Conservation (phyloP, 768 basidiomycete species). For the Psilocybe tampanensis region DNA sequence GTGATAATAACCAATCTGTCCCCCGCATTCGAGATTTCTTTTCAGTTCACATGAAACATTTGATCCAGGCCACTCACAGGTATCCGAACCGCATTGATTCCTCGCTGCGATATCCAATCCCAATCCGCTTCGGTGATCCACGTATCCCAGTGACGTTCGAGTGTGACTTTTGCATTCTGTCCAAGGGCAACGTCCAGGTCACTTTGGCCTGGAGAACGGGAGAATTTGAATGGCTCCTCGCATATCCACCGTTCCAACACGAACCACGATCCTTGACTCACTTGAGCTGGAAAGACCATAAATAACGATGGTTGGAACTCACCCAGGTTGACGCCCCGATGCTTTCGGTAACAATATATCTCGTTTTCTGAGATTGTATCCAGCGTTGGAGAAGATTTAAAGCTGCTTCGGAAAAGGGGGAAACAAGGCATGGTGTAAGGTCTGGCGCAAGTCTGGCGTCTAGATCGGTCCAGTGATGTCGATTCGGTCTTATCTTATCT, state of each 20-base stretch:
- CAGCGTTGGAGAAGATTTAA: no score
- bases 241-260: slow-evolving; percentile 80
- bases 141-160: slow-evolving; percentile 76
- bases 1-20: slow-evolving; percentile 76
- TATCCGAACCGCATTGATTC: slow-evolving; percentile 63
- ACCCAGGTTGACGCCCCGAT: slow-evolving; percentile 85
- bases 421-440: no score
- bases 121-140: slow-evolving; percentile 72
- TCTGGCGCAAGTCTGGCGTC: no score
- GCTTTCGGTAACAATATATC: slow-evolving; percentile 62
- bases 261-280: slow-evolving; percentile 70
- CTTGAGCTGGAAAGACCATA: not conserved
- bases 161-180: slow-evolving; percentile 39
- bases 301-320: slow-evolving; percentile 22
- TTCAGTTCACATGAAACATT: not conserved
- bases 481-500: no score
- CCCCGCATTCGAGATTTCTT: not conserved
- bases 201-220: slow-evolving; percentile 58
- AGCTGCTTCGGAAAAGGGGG: no score
- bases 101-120: slow-evolving; percentile 55
- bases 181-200: slow-evolving; percentile 74
- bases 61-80: slow-evolving; percentile 46
- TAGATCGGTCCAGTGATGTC: no score
- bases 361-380: not conserved
- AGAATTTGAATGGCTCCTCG: slow-evolving; percentile 55